Evolutionary conservation across 2,329 filamentous ascomycete genomes (phyloP).

Genomic region (Colletotrichum cuscutae): DNA sequence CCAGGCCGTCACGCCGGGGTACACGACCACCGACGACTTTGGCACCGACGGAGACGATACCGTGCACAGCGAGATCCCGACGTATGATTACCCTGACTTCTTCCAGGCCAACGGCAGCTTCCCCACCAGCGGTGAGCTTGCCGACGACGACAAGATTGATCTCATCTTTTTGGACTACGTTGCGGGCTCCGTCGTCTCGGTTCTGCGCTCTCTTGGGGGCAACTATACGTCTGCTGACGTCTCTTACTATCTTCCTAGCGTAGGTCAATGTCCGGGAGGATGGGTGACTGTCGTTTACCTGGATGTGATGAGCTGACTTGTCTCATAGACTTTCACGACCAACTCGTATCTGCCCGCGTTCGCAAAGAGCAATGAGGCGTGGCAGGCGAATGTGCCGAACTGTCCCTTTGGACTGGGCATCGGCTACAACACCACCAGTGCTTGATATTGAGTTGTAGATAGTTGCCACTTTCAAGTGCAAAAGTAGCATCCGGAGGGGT

Average conservation of each 20-base stretch:
- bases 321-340: constrained; percentile 11
- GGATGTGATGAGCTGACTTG: neutral
- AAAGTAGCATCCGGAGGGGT: too few species aligned
- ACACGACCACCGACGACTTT: constrained; percentile 67
- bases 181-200: constrained; percentile 12
- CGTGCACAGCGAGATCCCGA: constrained; percentile 56
- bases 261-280: neutral
- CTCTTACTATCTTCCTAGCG: constrained; percentile 15
- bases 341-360: constrained; percentile 19
- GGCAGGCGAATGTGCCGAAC: constrained; percentile 20
- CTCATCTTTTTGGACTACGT: constrained; percentile 25
- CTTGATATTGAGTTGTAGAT: neutral
- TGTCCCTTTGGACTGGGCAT: constrained; percentile 16
- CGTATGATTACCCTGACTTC: constrained; percentile 59
- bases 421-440: neutral
- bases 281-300: neutral
- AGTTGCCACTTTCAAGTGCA: neutral
- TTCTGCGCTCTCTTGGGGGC: constrained; percentile 7
- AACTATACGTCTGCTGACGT: constrained; percentile 18
- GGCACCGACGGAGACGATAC: constrained; percentile 66
- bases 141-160: constrained; percentile 15
- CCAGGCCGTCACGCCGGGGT: constrained; percentile 58
- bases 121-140: constrained; percentile 47
- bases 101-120: constrained; percentile 62
- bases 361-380: constrained; percentile 1